These are phyloP conservation scores for Trichomonascaceae sp. DNA, from an alignment of 1,139 yeast species.

Conservation along the genomic window DNA sequence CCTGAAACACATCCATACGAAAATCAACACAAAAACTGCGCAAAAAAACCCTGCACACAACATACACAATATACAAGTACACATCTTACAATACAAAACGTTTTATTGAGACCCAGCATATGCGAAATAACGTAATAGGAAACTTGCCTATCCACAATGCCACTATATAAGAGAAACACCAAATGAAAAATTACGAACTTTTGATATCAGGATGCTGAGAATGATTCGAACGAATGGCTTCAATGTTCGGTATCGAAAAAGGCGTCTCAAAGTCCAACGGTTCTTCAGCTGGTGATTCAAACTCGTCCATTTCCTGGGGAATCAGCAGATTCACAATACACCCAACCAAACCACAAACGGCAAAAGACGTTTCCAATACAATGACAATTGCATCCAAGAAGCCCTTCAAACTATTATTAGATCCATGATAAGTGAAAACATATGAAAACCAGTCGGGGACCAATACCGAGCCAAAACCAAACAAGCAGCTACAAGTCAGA, in stretches of 20 bases:
- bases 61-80: not conserved
- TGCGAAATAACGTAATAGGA: not conserved
- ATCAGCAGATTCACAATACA: conserved; percentile 62
- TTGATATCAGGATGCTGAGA: not conserved
- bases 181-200: not conserved
- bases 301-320: conserved; percentile 60
- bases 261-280: conserved; percentile 9
- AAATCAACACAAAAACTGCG: not conserved
- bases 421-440: conserved; percentile 72
- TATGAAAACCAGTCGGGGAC: conserved; percentile 69
- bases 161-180: not conserved
- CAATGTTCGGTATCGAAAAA: conserved; percentile 7
- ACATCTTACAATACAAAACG: not conserved
- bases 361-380: conserved; percentile 85
- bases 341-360: conserved; percentile 74
- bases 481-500: conserved; percentile 65
- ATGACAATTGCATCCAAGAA: conserved; percentile 73
- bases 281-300: not conserved
- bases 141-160: not conserved
- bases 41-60: not conserved
- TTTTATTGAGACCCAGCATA: not conserved
- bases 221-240: conserved; percentile 3
- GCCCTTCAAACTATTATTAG: conserved; percentile 57
- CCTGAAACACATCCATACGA: not conserved
- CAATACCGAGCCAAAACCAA: conserved; percentile 74